A percentile compares a stretch with the other conserved stretches of the same genome.
These are phyloP conservation scores for Barnettozyma pratensis DNA, from an alignment of 805 yeast species.

Conservation along the genomic window DNA sequence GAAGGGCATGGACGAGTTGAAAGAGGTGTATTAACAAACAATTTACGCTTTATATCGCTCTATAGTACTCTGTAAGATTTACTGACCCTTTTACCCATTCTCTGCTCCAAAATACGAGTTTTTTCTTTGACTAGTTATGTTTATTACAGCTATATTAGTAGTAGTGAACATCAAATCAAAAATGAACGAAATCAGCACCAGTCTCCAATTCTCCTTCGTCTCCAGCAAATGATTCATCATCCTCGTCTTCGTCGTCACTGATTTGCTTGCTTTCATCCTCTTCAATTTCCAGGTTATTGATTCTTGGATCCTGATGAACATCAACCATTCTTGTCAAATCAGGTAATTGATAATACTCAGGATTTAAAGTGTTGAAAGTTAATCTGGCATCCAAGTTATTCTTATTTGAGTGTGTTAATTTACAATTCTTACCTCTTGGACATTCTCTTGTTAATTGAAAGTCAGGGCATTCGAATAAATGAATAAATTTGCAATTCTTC, in stretches of 20 bases:
- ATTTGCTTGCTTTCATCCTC: conserved; percentile 9
- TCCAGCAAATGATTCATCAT: conserved; percentile 14
- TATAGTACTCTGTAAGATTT: too few relatives aligned
- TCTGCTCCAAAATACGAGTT: too few relatives aligned
- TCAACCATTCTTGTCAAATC: conserved; percentile 14
- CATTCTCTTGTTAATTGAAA: conserved; percentile 58
- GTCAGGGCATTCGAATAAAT: conserved; percentile 66
- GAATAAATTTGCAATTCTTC: conserved; percentile 48
- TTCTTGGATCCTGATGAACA: conserved; percentile 20
- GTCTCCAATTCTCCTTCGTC: conserved; percentile 12
- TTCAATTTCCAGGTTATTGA: conserved; percentile 17
- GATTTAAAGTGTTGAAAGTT: conserved; percentile 17
- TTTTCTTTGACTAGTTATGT: too few relatives aligned
- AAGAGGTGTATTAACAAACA: too few relatives aligned
- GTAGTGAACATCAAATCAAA: conserved; percentile 5
- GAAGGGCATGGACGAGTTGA: too few relatives aligned
- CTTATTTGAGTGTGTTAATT: conserved; percentile 42
- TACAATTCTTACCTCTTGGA: conserved; percentile 46
- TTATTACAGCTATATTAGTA: too few relatives aligned
- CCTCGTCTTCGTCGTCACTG: conserved; percentile 23
- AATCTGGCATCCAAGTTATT: conserved; percentile 21
- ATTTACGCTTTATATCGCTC: too few relatives aligned
- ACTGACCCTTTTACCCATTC: too few relatives aligned
- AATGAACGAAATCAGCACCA: conserved; percentile 25
- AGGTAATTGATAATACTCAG: conserved; percentile 20